Percentiles rank a stretch among this genome's conserved stretches.
Conservation (phyloP, 768 basidiomycete species). For the Fistulinella prunicolor region DNA sequence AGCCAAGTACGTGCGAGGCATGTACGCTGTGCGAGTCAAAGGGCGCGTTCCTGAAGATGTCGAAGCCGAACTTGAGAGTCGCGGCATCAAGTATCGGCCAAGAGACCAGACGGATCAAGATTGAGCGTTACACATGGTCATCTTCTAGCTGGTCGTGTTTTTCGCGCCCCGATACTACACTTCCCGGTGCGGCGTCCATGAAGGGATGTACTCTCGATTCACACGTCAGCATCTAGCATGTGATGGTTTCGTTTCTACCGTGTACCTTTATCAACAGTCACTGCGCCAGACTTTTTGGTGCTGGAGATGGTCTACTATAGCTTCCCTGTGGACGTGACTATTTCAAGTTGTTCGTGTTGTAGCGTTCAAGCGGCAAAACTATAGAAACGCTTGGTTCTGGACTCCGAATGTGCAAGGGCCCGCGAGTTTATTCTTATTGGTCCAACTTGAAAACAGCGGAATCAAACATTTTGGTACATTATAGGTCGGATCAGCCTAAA, state of each 20-base stretch:
- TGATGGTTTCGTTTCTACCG: background rate
- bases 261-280: too few species aligned
- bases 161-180: background rate
- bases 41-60: constrained; percentile 85
- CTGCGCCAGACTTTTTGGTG: too few species aligned
- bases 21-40: constrained; percentile 90
- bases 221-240: constrained; percentile 15
- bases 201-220: constrained; percentile 4
- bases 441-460: too few species aligned
- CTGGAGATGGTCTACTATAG: background rate
- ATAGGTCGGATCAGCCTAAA: too few species aligned
- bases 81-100: constrained; percentile 82
- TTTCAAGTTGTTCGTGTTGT: too few species aligned
- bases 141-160: background rate
- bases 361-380: too few species aligned
- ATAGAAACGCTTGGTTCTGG: too few species aligned
- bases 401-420: too few species aligned
- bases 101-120: constrained; percentile 78
- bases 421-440: too few species aligned
- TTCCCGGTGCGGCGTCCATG: background rate
- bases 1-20: constrained; percentile 90
- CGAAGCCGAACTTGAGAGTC: constrained; percentile 71
- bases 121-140: constrained; percentile 30
- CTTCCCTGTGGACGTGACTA: constrained; percentile 13
- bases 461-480: too few species aligned